A percentile compares a stretch with the other conserved stretches of the same genome.
These are phyloP conservation scores for Alternaria rosae DNA, from an alignment of 2,329 filamentous ascomycete species.

Conservation along the genomic window DNA sequence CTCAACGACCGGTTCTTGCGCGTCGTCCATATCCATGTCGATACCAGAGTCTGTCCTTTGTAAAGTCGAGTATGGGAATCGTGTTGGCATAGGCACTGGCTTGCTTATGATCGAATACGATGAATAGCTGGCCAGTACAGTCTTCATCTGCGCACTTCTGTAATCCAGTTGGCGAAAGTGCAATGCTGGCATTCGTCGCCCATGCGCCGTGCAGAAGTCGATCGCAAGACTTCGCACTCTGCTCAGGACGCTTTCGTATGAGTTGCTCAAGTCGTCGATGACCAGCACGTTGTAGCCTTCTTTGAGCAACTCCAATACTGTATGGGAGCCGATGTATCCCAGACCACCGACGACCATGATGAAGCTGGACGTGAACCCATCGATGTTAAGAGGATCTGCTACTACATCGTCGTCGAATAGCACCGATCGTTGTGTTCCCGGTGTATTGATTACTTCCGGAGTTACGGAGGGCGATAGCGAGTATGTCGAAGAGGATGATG, in stretches of 20 bases:
- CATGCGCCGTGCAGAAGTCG: constrained; percentile 50
- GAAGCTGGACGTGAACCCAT: constrained; percentile 49
- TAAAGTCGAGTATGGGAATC: constrained; percentile 38
- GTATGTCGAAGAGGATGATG: constrained; percentile 40
- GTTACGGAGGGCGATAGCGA: constrained; percentile 35
- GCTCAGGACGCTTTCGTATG: constrained; percentile 49
- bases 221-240: constrained; percentile 47
- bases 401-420: constrained; percentile 58
- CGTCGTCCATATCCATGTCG: constrained; percentile 36
- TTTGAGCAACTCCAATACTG: constrained; percentile 62
- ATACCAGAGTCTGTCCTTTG: constrained; percentile 45
- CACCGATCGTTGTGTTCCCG: constrained; percentile 54
- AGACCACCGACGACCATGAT: constrained; percentile 63
- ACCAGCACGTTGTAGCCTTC: constrained; percentile 62
- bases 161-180: constrained; percentile 60
- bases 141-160: constrained; percentile 52
- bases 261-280: constrained; percentile 57
- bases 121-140: constrained; percentile 55
- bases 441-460: constrained; percentile 49
- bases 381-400: constrained; percentile 52
- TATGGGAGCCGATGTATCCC: constrained; percentile 66
- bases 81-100: constrained; percentile 14
- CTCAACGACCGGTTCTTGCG: constrained; percentile 23
- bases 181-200: constrained; percentile 54
- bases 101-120: constrained; percentile 35